These are phyloP conservation scores for Blastobotrys arbuscula DNA, from an alignment of 1,139 yeast species.

Conservation along the genomic window DNA sequence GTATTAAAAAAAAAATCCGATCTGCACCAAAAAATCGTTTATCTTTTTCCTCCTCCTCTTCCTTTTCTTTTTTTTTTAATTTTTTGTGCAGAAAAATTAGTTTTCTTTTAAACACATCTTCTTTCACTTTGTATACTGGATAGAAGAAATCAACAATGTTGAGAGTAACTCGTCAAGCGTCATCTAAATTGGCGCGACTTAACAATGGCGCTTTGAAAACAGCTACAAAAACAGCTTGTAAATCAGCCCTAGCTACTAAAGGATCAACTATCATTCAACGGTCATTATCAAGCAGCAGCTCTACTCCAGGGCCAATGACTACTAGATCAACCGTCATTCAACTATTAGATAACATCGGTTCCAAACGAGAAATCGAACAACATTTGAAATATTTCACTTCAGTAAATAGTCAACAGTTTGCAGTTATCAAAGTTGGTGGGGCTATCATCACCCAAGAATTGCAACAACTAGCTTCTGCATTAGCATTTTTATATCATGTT, in stretches of 20 bases:
- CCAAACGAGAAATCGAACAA: conserved; percentile 96
- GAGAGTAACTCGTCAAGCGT: conserved; percentile 7
- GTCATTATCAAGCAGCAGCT: not conserved
- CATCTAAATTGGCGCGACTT: conserved; percentile 1
- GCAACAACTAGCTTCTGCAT: conserved; percentile 87
- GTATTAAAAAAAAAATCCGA: not conserved
- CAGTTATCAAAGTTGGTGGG: conserved; percentile 98
- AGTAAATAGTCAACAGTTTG: conserved; percentile 84
- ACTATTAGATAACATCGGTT: conserved; percentile 88
- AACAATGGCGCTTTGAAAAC: not conserved
- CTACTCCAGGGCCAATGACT: conserved; percentile 32
- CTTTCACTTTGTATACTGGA: not conserved
- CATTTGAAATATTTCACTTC: conserved; percentile 94
- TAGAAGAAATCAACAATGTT: conserved; percentile 4
- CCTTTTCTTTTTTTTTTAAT: not conserved
- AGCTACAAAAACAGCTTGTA: not conserved
- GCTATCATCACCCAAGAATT: conserved; percentile 95
- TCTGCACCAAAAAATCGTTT: no score
- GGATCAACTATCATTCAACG: not conserved
- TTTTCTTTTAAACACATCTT: no score
- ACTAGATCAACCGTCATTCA: conserved; percentile 95
- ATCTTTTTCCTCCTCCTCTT: not conserved
- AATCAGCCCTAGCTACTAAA: not conserved
- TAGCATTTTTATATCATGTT: conserved; percentile 93
- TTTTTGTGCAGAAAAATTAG: no score